A percentile compares a stretch with the other conserved stretches of the same genome.
Conservation (phyloP, 108 stramenopile genomes). For the Nitzschia sp. region DNA sequence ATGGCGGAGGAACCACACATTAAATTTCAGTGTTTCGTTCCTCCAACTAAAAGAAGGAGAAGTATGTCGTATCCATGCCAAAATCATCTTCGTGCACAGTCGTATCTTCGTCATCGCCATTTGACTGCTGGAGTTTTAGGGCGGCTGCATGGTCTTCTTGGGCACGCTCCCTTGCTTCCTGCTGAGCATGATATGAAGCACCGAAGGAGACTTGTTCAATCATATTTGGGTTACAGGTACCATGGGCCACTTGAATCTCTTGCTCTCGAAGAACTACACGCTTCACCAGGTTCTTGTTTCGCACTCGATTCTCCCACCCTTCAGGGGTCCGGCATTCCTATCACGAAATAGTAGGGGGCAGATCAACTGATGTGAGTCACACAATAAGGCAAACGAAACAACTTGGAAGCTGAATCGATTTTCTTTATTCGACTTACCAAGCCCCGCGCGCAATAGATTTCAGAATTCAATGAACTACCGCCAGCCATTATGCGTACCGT, state of each 20-base stretch:
- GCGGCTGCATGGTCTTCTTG: not conserved
- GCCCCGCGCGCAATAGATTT: conserved; percentile 2
- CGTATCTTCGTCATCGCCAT: not conserved
- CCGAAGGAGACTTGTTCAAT: conserved; percentile 5
- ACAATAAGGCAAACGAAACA: not conserved
- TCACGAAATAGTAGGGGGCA: not conserved
- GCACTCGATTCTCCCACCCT: conserved; percentile 11
- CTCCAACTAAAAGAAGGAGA: not conserved
- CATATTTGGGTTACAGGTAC: conserved; percentile 7
- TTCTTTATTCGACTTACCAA: no score
- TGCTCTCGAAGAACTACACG: conserved; percentile 21
- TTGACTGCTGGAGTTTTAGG: no score
- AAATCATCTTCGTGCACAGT: not conserved
- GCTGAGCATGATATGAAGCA: not conserved
- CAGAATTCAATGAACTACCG: not conserved
- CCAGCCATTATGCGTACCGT: not conserved
- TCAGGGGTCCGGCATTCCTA: conserved; percentile 10
- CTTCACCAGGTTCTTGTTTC: conserved; percentile 10
- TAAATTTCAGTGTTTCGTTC: no score
- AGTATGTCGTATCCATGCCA: not conserved
- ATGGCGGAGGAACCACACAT: no score
- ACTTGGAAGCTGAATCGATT: no score
- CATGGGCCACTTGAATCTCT: conserved; percentile 18
- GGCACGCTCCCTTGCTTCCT: not conserved
- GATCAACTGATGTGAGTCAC: not conserved